Conservation (phyloP, 139 green algal genomes). For the Chlorella sp. region DNA sequence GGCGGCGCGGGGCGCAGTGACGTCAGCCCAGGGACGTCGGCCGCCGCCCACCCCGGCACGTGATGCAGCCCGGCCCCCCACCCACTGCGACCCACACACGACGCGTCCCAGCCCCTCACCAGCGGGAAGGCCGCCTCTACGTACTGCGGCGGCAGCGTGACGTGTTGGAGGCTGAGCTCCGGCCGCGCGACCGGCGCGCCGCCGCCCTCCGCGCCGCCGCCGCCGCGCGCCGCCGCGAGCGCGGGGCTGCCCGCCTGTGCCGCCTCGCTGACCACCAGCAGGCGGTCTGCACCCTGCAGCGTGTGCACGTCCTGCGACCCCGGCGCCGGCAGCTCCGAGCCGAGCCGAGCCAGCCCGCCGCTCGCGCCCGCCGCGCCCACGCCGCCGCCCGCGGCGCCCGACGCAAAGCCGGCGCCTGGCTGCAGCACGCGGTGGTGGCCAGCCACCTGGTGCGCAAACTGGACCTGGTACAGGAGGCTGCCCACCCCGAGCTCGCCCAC, state of each 20-base stretch:
- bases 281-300: constrained; percentile 77
- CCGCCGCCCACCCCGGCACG: too few relatives aligned
- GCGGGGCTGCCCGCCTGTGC: constrained; percentile 35
- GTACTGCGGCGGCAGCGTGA: constrained; percentile 74
- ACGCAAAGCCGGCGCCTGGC: not conserved
- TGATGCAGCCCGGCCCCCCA: too few relatives aligned
- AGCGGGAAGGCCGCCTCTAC: constrained; percentile 68
- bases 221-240: not conserved
- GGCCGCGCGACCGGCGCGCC: constrained; percentile 12
- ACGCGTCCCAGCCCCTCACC: not conserved
- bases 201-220: not conserved
- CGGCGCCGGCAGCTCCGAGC: not conserved
- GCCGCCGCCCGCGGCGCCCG: too few relatives aligned
- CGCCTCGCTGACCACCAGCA: constrained; percentile 78
- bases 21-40: too few relatives aligned
- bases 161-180: constrained; percentile 60
- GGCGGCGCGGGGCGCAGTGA: too few relatives aligned
- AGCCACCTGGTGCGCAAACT: constrained; percentile 14
- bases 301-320: constrained; percentile 62
- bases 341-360: too few relatives aligned
- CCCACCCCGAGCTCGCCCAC: constrained; percentile 40
- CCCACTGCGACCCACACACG: too few relatives aligned
- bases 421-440: constrained; percentile 13
- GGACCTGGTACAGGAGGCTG: constrained; percentile 8
- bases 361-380: constrained; percentile 19